Evolutionary conservation across 305 asterid species (phyloP).

Genomic region (Stenogyne calaminthoides): DNA sequence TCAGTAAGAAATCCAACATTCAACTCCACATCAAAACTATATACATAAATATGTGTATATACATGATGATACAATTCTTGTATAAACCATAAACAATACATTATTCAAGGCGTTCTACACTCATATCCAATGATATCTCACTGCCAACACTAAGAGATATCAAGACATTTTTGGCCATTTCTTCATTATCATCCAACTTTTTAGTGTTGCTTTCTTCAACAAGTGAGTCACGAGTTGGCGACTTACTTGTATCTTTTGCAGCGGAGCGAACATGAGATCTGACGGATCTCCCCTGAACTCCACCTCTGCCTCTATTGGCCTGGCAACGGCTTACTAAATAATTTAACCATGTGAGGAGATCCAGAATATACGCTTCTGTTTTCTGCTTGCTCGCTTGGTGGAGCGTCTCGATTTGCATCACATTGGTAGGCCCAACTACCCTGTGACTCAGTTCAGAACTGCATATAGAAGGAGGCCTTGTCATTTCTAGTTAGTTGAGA

Average conservation of each 20-base stretch:
- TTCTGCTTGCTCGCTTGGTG: constrained; percentile 69
- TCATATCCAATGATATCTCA: constrained; percentile 28
- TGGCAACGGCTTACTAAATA: constrained; percentile 53
- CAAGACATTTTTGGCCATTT: neutral
- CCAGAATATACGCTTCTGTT: constrained; percentile 58
- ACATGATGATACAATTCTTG: constrained; percentile 5
- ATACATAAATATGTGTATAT: neutral
- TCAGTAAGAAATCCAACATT: neutral
- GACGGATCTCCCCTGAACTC: constrained; percentile 23
- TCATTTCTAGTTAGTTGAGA: constrained; percentile 14
- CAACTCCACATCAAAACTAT: neutral
- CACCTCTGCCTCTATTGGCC: constrained; percentile 26
- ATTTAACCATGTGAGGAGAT: constrained; percentile 67
- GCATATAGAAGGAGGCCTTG: constrained; percentile 22
- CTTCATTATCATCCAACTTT: constrained; percentile 12
- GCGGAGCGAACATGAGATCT: constrained; percentile 25
- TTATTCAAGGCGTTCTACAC: constrained; percentile 15
- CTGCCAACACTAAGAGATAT: constrained; percentile 12
- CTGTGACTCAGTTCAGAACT: constrained; percentile 59
- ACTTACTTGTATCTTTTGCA: constrained; percentile 15
- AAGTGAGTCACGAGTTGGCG: constrained; percentile 6
- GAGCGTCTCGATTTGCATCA: constrained; percentile 69
- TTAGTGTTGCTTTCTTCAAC: constrained; percentile 14
- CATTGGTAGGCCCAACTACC: constrained; percentile 47
- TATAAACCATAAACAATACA: neutral